Evolutionary conservation across 345 rosid genomes (phyloP).

Genomic region (Rhizophora mangle): DNA sequence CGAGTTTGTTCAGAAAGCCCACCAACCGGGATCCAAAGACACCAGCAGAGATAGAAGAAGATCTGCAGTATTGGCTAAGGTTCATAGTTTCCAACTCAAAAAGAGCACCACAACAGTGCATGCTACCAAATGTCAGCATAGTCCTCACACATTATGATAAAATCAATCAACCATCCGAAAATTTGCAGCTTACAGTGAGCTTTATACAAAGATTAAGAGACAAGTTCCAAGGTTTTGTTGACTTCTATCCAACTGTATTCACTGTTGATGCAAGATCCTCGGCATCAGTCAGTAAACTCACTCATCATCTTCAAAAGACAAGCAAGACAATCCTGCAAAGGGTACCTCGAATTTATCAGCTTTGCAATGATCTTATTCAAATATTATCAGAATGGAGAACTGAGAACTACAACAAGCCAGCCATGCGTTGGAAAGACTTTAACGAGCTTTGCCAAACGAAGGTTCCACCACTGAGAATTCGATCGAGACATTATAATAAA

Average conservation of each 20-base stretch:
- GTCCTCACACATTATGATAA: conserved; percentile 80
- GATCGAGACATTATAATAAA: conserved; percentile 64
- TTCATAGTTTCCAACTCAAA: conserved; percentile 78
- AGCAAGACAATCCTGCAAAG: conserved; percentile 73
- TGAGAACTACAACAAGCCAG: conserved; percentile 67
- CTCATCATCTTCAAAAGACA: conserved; percentile 64
- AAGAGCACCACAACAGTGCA: conserved; percentile 69
- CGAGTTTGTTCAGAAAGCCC: conserved; percentile 81
- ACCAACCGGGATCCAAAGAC: conserved; percentile 76
- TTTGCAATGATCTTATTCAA: conserved; percentile 71
- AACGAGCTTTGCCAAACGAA: conserved; percentile 76
- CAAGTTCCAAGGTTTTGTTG: conserved; percentile 77
- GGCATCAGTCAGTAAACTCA: conserved; percentile 69
- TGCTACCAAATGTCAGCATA: conserved; percentile 72
- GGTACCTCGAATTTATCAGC: conserved; percentile 89
- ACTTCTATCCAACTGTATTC: conserved; percentile 75
- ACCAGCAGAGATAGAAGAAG: conserved; percentile 74
- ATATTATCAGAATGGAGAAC: conserved; percentile 84
- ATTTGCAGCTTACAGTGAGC: conserved; percentile 51
- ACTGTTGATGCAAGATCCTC: conserved; percentile 92
- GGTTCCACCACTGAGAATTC: conserved; percentile 70
- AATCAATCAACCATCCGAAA: conserved; percentile 55
- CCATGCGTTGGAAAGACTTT: conserved; percentile 90
- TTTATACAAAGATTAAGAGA: conserved; percentile 60
- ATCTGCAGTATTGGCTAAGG: conserved; percentile 89